Base-by-base conservation (phyloP, 192 early-diverging fungal genomes). In the Umbelopsis isabellina region DNA sequence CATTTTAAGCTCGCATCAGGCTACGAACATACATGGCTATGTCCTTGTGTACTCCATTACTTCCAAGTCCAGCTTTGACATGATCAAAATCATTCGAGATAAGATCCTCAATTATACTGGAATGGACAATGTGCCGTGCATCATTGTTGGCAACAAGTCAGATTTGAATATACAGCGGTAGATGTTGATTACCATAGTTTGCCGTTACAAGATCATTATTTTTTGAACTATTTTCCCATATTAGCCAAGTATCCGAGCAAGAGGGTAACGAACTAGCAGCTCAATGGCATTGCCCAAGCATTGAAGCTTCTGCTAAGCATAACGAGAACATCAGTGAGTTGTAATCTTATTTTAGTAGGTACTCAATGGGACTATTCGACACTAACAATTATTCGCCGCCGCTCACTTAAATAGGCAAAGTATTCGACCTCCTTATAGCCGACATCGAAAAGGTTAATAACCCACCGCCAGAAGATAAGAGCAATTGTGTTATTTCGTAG, bases 81-180 rank as follows among this genome's bases (percentile, higher is more conserved):
- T 98, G 84, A 89, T 91, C 49, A 85, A 88, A 68, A 89, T 95
- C 46, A 91, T 98, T 58, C 84, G 95, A 10, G 95, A 97, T 72
- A 98, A 99, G 80, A 96, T 99, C 65, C 82, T 98, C 67, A 92
- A 95, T 78, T 91, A 90, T 70, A 91, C 92, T 4, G 96, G 95
- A 20, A 91, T 90, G 37, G 93, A 96, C 68, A 93, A 87, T 80
- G 94, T 98, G 8, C 93, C 93, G 9, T 91, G 92, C 73, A 91
- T 96, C 20, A 81, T 98, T 78, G 95, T 96, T 22, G 96, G 92
- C 13, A 98, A 96, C 79, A 99, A 99, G 81, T 85, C 86, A 10
- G 97, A 99, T 84, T 72, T 99, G 53, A 82, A 88, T 33, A 79
- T 80, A 33, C 90, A 94, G 52, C 82, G 91, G 52, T 80, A 81